Evolutionary conservation across 2,329 filamentous ascomycete species (phyloP).

Genomic region (Pestalotiopsis sp.): DNA sequence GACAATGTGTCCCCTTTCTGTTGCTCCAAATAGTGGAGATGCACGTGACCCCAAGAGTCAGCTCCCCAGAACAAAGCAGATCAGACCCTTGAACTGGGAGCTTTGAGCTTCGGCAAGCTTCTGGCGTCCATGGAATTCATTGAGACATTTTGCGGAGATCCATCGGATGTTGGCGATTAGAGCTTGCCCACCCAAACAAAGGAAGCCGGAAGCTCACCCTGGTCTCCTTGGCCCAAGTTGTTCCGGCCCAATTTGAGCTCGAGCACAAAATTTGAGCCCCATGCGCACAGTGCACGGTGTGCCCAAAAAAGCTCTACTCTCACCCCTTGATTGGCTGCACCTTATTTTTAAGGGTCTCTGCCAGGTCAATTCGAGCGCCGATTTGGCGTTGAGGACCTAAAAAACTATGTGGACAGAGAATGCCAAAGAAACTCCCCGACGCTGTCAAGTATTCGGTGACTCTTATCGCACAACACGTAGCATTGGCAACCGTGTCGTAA

Average conservation of each 20-base stretch:
- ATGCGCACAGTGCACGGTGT: neutral
- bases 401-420: neutral
- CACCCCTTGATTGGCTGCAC: neutral
- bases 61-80: neutral
- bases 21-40: neutral
- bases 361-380: neutral
- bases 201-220: neutral
- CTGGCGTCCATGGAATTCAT: neutral
- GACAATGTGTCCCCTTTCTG: conserved; percentile 11
- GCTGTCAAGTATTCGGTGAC: neutral
- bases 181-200: neutral
- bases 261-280: neutral
- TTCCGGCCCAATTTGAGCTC: neutral
- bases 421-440: neutral
- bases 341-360: neutral
- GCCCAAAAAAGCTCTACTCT: neutral
- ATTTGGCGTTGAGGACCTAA: neutral
- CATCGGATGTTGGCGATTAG: neutral
- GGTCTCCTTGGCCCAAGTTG: neutral
- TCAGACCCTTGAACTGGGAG: neutral
- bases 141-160: conserved; percentile 4
- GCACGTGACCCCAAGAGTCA: neutral
- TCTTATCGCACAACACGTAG: neutral
- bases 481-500: neutral
- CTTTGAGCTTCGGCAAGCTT: conserved; percentile 7